A percentile compares a stretch with the other conserved stretches of the same genome.
Evolutionary conservation across 2,329 filamentous ascomycete genomes (phyloP).

Genomic region (Epichloe hybrida): DNA sequence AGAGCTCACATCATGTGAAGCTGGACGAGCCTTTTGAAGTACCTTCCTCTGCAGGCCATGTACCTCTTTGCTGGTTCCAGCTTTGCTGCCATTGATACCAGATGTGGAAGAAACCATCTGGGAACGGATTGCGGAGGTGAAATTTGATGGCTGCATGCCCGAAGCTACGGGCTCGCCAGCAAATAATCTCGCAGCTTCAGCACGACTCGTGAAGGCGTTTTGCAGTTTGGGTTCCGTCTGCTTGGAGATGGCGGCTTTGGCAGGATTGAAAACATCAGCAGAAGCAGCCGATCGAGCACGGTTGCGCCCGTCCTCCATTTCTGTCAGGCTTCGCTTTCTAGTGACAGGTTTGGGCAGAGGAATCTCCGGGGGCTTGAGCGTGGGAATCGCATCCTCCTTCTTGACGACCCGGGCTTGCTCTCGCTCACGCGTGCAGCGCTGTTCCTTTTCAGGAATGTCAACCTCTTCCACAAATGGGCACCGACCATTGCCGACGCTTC

Average conservation of each 20-base stretch:
- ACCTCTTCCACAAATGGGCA: conserved; percentile 90
- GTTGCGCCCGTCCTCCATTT: conserved; percentile 44
- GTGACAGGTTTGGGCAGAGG: conserved; percentile 35
- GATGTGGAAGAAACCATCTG: conserved; percentile 95
- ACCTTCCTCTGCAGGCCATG: conserved; percentile 88
- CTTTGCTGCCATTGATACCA: conserved; percentile 71
- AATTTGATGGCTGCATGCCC: conserved; percentile 79
- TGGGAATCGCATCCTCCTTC: conserved; percentile 28
- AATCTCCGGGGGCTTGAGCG: conserved; percentile 30
- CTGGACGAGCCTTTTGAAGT: conserved; percentile 60
- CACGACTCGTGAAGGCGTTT: conserved; percentile 49
- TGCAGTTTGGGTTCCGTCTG: conserved; percentile 20
- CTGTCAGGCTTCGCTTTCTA: conserved; percentile 40
- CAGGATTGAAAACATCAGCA: conserved; percentile 30
- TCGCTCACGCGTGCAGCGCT: conserved; percentile 42
- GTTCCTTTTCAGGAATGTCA: conserved; percentile 48
- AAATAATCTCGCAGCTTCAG: conserved; percentile 41
- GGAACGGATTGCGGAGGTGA: conserved; percentile 92
- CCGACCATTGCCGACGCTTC: conserved; percentile 70
- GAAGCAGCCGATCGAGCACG: conserved; percentile 26
- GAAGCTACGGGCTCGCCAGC: conserved; percentile 83
- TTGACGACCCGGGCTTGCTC: conserved; percentile 35
- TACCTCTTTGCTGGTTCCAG: conserved; percentile 86
- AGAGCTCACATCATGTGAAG: conserved; percentile 49
- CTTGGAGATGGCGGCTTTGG: conserved; percentile 25